Conservation (phyloP, 2,329 filamentous ascomycete genomes). For the Cercospora janseana region DNA sequence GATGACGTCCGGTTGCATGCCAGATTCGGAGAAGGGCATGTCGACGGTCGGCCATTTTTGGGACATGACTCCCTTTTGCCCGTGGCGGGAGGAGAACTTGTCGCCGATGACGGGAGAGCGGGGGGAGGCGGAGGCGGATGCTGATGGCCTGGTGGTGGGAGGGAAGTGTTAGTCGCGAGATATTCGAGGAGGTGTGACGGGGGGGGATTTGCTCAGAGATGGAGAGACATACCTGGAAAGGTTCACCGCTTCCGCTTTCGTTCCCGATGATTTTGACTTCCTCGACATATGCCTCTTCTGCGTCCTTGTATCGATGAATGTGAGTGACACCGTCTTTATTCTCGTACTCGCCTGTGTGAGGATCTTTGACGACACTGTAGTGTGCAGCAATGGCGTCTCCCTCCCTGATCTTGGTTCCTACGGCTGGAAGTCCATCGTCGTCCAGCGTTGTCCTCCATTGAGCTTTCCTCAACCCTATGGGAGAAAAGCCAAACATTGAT, state of each 20-base stretch:
- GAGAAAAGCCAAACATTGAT: conserved; percentile 89
- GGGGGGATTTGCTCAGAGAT: background rate
- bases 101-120: conserved; percentile 91
- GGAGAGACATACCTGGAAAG: background rate
- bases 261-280: conserved; percentile 88
- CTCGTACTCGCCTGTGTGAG: conserved; percentile 68
- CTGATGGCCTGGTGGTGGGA: conserved; percentile 82
- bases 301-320: conserved; percentile 92
- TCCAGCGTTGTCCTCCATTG: conserved; percentile 72
- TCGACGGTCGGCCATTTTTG: conserved; percentile 93
- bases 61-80: conserved; percentile 94
- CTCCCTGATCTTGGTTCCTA: conserved; percentile 74
- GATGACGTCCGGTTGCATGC: conserved; percentile 95
- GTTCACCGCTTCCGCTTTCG: conserved; percentile 79
- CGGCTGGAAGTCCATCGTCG: conserved; percentile 78
- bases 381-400: conserved; percentile 86
- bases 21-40: conserved; percentile 95
- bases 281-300: conserved; percentile 83
- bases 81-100: conserved; percentile 98
- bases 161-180: too few relatives aligned
- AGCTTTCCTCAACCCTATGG: conserved; percentile 68
- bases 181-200: conserved; percentile 39
- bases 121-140: conserved; percentile 87
- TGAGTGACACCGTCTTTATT: conserved; percentile 85
- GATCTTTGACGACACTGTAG: conserved; percentile 79